A percentile compares a stretch with the other conserved stretches of the same genome.
Evolutionary conservation across 2,329 filamentous ascomycete species (phyloP).

Genomic region (Ophiostoma perfectum): DNA sequence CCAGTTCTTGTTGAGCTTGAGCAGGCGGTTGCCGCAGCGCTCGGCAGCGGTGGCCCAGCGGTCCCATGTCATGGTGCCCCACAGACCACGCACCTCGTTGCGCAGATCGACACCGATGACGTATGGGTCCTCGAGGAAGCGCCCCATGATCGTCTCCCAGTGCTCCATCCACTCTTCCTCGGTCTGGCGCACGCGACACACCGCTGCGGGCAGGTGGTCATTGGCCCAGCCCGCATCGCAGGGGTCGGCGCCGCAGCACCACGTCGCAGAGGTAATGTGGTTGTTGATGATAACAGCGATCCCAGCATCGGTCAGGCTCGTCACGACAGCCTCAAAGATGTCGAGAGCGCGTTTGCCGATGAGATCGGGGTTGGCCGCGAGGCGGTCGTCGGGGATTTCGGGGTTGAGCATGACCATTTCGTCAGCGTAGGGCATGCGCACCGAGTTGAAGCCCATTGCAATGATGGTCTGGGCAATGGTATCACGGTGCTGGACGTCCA

Average conservation of each 20-base stretch:
- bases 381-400: slow-evolving; percentile 43
- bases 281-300: slow-evolving; percentile 64
- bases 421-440: slow-evolving; percentile 63
- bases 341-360: slow-evolving; percentile 53
- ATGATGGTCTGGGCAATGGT: slow-evolving; percentile 57
- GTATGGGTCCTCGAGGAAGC: slow-evolving; percentile 52
- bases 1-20: slow-evolving; percentile 57
- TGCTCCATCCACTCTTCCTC: slow-evolving; percentile 62
- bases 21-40: slow-evolving; percentile 54
- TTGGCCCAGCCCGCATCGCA: slow-evolving; percentile 65
- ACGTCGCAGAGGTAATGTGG: slow-evolving; percentile 63
- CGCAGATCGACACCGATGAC: slow-evolving; percentile 63
- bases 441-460: slow-evolving; percentile 62
- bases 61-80: slow-evolving; percentile 63
- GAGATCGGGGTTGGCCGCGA: slow-evolving; percentile 57
- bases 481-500: slow-evolving; percentile 57
- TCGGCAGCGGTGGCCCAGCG: slow-evolving; percentile 61
- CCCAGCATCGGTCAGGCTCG: slow-evolving; percentile 55
- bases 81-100: slow-evolving; percentile 63
- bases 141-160: slow-evolving; percentile 60
- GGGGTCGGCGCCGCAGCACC: slow-evolving; percentile 64
- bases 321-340: slow-evolving; percentile 54
- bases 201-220: slow-evolving; percentile 49
- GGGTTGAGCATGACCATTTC: slow-evolving; percentile 61
- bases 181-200: slow-evolving; percentile 58